phyloP scores from a whole-genome alignment of 2,329 filamentous ascomycete genomes.

The Paracorniculantispora psalliotae region DNA sequence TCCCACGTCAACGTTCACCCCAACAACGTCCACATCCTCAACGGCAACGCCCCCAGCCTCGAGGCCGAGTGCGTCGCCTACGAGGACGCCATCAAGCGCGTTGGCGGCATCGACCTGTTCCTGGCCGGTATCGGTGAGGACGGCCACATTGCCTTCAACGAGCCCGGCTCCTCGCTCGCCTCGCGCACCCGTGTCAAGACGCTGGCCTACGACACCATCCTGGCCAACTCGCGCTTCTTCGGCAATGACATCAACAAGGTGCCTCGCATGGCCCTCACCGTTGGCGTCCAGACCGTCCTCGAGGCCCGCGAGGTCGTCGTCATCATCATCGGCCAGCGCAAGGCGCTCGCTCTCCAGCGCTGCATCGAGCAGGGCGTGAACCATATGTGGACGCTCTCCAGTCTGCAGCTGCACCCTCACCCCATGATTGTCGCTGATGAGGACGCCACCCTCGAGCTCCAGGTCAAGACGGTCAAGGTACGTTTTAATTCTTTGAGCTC shows the following conservation, averaged over 20 bases:
- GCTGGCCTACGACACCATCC: constrained; percentile 78
- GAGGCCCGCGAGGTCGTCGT: constrained; percentile 78
- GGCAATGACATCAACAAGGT: constrained; percentile 67
- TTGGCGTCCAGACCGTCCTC: constrained; percentile 78
- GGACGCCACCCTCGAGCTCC: constrained; percentile 67
- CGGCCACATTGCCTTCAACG: constrained; percentile 87
- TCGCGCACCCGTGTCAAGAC: constrained; percentile 83
- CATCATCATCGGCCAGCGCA: constrained; percentile 77
- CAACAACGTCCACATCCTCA: constrained; percentile 76
- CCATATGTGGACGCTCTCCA: constrained; percentile 87
- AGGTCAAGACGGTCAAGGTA: constrained; percentile 67
- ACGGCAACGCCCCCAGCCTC: constrained; percentile 73
- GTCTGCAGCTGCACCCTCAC: constrained; percentile 73
- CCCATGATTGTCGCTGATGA: constrained; percentile 81
- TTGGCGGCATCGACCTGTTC: constrained; percentile 80
- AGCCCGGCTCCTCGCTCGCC: constrained; percentile 73
- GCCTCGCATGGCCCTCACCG: constrained; percentile 76
- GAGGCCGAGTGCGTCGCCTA: constrained; percentile 74
- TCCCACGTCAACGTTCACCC: constrained; percentile 77
- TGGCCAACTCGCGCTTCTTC: constrained; percentile 83
- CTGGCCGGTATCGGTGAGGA: constrained; percentile 81
- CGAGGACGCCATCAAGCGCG: constrained; percentile 68
- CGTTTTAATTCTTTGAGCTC: background rate
- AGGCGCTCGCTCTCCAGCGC: constrained; percentile 71
- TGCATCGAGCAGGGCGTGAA: constrained; percentile 79